A percentile compares a stretch with the other conserved stretches of the same genome.
These are phyloP conservation scores for Melaleuca alternifolia DNA, from an alignment of 345 rosid genomes.

Conservation along the genomic window DNA sequence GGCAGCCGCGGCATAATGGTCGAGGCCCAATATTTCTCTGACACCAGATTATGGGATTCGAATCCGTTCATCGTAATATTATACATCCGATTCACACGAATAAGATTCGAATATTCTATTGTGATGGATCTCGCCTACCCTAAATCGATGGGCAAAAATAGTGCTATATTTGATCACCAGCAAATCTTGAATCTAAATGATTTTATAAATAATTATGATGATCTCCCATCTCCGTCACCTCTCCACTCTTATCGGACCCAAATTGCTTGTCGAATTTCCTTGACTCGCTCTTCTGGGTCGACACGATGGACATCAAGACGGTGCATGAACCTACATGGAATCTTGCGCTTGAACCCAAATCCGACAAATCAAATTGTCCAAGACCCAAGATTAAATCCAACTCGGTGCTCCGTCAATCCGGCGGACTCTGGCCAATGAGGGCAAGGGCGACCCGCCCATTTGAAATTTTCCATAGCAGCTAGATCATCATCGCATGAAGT, in stretches of 20 bases:
- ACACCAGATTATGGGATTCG: not conserved
- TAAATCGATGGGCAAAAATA: too few species aligned
- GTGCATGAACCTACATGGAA: not conserved
- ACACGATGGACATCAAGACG: not conserved
- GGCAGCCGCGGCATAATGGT: not conserved
- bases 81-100: too few species aligned
- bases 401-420: not conserved
- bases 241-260: too few species aligned
- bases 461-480: not conserved
- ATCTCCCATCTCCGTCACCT: not conserved
- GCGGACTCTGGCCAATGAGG: not conserved
- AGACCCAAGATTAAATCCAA: not conserved
- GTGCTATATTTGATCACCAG: too few species aligned
- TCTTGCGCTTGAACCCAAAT: not conserved
- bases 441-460: not conserved
- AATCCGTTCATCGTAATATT: not conserved
- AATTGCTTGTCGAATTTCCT: not conserved
- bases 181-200: too few species aligned
- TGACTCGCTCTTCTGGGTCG: not conserved
- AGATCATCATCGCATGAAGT: not conserved
- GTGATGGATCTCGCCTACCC: too few species aligned
- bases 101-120: not conserved
- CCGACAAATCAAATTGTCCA: too few species aligned
- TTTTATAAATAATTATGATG: too few species aligned
- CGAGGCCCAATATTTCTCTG: not conserved